These are phyloP conservation scores for Acanthamoeba triangularis DNA, from an alignment of 208 protist genomes.

Conservation along the genomic window DNA sequence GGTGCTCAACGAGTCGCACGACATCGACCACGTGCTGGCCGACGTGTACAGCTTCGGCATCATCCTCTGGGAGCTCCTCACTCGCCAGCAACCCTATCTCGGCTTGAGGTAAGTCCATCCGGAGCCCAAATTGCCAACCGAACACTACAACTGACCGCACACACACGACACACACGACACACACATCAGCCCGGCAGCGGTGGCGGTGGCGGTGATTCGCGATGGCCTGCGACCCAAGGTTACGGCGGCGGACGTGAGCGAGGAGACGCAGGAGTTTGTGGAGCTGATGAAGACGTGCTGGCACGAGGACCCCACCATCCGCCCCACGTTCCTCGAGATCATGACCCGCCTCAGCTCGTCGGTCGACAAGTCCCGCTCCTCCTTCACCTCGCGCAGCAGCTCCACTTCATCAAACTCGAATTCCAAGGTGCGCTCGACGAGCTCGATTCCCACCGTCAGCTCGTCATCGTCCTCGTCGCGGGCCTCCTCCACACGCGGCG, in stretches of 20 bases:
- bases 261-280: not conserved
- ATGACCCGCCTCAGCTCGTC: conserved; percentile 45
- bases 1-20: not conserved
- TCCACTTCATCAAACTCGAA: too few species aligned
- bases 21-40: not conserved
- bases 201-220: not conserved
- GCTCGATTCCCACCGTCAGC: not conserved
- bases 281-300: conserved; percentile 7
- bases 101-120: not conserved
- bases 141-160: too few species aligned
- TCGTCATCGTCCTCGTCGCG: not conserved
- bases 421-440: too few species aligned
- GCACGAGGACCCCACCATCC: conserved; percentile 21
- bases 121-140: too few species aligned
- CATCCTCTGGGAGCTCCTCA: conserved; percentile 44
- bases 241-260: not conserved
- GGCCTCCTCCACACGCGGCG: too few species aligned
- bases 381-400: conserved; percentile 3
- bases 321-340: conserved; percentile 61
- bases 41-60: conserved; percentile 70
- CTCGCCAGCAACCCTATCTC: not conserved
- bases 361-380: not conserved
- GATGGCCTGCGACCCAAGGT: not conserved
- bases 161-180: too few species aligned
- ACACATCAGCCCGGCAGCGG: not conserved